Evolutionary conservation across 768 basidiomycete species (phyloP).

Genomic region (Xerocomus spinulosus): DNA sequence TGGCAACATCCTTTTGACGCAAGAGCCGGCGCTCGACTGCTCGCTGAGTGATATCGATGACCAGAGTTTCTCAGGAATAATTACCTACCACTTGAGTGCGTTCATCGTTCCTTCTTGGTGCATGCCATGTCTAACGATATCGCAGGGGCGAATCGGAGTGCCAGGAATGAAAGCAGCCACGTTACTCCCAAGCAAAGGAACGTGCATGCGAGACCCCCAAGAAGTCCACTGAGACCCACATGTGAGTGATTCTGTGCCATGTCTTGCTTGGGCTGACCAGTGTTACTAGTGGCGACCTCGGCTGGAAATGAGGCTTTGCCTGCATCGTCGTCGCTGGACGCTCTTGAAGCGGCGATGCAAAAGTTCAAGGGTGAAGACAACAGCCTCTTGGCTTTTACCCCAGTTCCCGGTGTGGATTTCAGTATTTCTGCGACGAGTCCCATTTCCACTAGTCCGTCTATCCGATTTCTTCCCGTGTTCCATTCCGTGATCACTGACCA

Average conservation of each 20-base stretch:
- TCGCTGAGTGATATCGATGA: conserved; percentile 1
- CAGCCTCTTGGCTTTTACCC: too few relatives aligned
- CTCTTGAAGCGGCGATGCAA: too few relatives aligned
- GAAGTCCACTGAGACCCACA: not conserved
- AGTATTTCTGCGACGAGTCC: not conserved
- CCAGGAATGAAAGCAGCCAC: not conserved
- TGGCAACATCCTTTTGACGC: conserved; percentile 5
- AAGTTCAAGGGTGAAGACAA: too few relatives aligned
- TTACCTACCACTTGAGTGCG: not conserved
- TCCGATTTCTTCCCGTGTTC: too few relatives aligned
- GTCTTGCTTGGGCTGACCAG: not conserved
- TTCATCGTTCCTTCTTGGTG: not conserved
- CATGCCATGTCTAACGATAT: not conserved
- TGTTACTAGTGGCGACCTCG: not conserved
- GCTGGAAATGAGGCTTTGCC: too few relatives aligned
- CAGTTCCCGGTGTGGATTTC: too few relatives aligned
- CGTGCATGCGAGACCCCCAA: not conserved
- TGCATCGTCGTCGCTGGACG: too few relatives aligned
- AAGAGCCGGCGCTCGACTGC: not conserved
- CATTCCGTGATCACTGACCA: too few relatives aligned
- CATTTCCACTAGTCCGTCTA: not conserved
- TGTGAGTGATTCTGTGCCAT: conserved; percentile 6
- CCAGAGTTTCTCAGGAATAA: not conserved
- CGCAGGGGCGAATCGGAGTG: not conserved
- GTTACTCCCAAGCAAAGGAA: not conserved